These are phyloP conservation scores for Meyerozyma sp. DNA, from an alignment of 1,139 yeast species.

Conservation along the genomic window DNA sequence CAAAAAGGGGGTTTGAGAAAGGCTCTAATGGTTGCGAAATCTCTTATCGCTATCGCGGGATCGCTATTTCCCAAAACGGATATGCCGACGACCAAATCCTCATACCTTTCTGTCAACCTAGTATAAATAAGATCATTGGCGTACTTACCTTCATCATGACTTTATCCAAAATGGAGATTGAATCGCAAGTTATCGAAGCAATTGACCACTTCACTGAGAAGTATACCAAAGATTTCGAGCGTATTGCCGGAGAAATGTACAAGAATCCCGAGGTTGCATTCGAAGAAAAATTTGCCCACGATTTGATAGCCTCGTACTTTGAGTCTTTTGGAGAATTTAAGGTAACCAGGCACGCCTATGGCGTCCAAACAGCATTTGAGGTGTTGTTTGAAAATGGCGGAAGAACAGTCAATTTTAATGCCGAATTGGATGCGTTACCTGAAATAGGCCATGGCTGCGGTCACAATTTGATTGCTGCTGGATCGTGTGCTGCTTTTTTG, in stretches of 20 bases:
- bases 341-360: constrained; percentile 12
- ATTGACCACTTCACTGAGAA: neutral
- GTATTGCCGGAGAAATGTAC: neutral
- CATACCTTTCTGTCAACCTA: no score
- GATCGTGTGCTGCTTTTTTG: constrained; percentile 11
- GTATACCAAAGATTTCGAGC: neutral
- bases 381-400: constrained; percentile 6
- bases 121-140: no score
- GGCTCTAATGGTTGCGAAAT: no score
- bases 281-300: neutral
- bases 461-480: constrained; percentile 17
- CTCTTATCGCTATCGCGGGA: no score
- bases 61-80: no score
- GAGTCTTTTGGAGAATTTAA: neutral
- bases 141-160: neutral
- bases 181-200: neutral
- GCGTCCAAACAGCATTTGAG: constrained; percentile 11
- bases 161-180: neutral
- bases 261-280: neutral
- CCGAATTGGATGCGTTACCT: constrained; percentile 18
- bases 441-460: constrained; percentile 20
- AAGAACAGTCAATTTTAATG: constrained; percentile 7
- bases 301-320: neutral
- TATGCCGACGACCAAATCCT: no score
- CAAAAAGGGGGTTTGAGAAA: no score